Percentiles rank a stretch among this genome's conserved stretches.
Evolutionary conservation across 495 filamentous ascomycete genomes (phyloP).

Genomic region (Ramalina intermedia): DNA sequence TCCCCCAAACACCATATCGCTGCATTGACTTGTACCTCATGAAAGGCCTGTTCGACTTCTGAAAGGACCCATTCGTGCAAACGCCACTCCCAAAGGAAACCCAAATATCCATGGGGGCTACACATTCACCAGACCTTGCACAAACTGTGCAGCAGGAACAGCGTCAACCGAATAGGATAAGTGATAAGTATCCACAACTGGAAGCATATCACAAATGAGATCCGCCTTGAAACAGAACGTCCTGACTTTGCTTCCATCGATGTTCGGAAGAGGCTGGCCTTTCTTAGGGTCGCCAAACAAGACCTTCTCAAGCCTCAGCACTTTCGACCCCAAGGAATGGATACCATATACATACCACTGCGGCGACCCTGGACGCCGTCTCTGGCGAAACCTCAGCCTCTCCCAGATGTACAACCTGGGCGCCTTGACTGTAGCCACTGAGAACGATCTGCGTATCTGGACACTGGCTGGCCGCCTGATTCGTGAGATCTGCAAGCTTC

Average conservation of each 20-base stretch:
- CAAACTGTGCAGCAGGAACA: slow-evolving; percentile 32
- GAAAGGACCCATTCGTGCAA: neutral
- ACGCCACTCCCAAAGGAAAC: neutral
- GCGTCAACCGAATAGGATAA: slow-evolving; percentile 37
- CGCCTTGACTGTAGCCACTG: slow-evolving; percentile 45
- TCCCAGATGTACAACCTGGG: slow-evolving; percentile 37
- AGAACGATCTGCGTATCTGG: slow-evolving; percentile 47
- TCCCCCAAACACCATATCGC: neutral
- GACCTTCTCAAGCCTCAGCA: slow-evolving; percentile 25
- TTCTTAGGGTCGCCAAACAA: slow-evolving; percentile 47
- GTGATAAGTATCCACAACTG: slow-evolving; percentile 33
- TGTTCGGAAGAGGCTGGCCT: slow-evolving; percentile 27
- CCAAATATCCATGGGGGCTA: neutral
- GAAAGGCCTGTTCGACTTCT: no score
- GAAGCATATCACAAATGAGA: slow-evolving; percentile 39
- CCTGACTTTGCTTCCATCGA: slow-evolving; percentile 30
- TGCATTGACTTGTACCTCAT: no score
- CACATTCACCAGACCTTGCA: slow-evolving; percentile 1
- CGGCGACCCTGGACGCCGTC: slow-evolving; percentile 15
- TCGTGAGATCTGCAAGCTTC: slow-evolving; percentile 34
- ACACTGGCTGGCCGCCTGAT: slow-evolving; percentile 33
- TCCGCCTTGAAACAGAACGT: slow-evolving; percentile 39
- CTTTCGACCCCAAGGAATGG: neutral
- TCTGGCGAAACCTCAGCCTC: slow-evolving; percentile 21
- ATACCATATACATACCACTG: slow-evolving; percentile 12